Base-by-base conservation (phyloP, 2,329 filamentous ascomycete genomes). In the Cadophora gregata region DNA sequence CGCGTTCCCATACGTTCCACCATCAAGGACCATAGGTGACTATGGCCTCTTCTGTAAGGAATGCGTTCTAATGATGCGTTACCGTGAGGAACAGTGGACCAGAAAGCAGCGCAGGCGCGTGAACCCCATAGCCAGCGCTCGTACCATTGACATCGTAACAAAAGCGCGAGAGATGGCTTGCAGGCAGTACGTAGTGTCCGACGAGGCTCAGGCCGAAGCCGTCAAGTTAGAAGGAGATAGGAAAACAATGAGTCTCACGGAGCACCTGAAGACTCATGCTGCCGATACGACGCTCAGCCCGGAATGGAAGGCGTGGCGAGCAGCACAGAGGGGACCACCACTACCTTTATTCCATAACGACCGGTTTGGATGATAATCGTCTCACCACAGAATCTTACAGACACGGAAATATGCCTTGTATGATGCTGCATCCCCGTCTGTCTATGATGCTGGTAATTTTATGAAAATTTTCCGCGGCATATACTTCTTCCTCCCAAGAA, bases 11-110 rank as follows among this genome's bases (percentile, higher is more conserved):
- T 53, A 53, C 9, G 50, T 53, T 5, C 25, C 16, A n/a, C 50
- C 50, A n/a, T 53, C 50, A 19, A 53, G 27, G 50, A 16, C 50
- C 6, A 9, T 14, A n/a, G 31, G 25, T 7, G 50, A 53, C 1
- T 53, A 53, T n/a, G 50, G 50, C 12, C 16, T 53, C 50, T n/a
- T 53, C 12, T 53, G 50, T 12, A 53, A 19, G 27, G 25, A 53
- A n/a, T 53, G 50, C 25, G 50, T 53, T 14, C 50, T 53, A 8
- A 53, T 53, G 50, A 53, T 53, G 50, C 25, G 50, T 31, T 53
- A 53, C 8, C 27, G 12, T 31, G 50, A 53, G 10, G 25, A 53
- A 2, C 50, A 53, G 50, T 53, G 50, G 50, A 53, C 25, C 4
- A 14, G 4, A 27, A 31, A 16, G 14, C 50, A 31, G 50, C 50